Evolutionary conservation across 2,329 filamentous ascomycete species (phyloP), one percentile per base, ranked within the genome.

Genomic region (Drechslerella stenobrocha): DNA sequence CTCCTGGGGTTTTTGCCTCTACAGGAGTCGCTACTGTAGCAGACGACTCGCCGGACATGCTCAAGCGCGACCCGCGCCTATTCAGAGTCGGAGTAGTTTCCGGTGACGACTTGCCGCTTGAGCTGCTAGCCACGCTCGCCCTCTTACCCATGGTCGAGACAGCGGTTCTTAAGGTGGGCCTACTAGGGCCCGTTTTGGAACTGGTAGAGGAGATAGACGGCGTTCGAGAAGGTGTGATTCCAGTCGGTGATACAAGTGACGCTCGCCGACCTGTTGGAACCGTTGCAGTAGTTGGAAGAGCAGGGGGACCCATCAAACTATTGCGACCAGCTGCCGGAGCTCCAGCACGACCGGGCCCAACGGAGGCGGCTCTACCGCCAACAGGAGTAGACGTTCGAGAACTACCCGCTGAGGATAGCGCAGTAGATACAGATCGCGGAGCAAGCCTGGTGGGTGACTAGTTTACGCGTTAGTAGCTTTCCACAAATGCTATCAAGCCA

Each of bases 31-130:
- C 40, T 30, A 46, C 30, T 1, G 50, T 22, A 23, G 18, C 32
- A n/a, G 15, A 30, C 18, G 47, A 52, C 28, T 67, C 63, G 28
- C 63, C 63, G 9, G 63, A 67, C 28, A 67, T 47, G 22, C 63
- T 67, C 35, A 60, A 24, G 50, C 63, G 55, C 35, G 63, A 67
- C 28, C 42, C 50, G 26, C 63, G 63, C 30, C 45, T 67, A 52
- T 37, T 47, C 55, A 60, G 32, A n/a, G 48, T 56, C 55, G 63
- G 55, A 45, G 55, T 52, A 13, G 42, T 52, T 37, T 67, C 63
- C 22, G 63, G 63, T 3, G 80, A 81, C 28, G 80, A 69, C 30
- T 79, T 79, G 69, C 82, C 64, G 22, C 56, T 61, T 2, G 57
- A 61, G 26, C 64, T 69, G 44, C 57, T 61, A 24, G 57, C 50